Evolutionary conservation across 2,329 filamentous ascomycete species (phyloP).

Genomic region (Hypoxylon sp.): DNA sequence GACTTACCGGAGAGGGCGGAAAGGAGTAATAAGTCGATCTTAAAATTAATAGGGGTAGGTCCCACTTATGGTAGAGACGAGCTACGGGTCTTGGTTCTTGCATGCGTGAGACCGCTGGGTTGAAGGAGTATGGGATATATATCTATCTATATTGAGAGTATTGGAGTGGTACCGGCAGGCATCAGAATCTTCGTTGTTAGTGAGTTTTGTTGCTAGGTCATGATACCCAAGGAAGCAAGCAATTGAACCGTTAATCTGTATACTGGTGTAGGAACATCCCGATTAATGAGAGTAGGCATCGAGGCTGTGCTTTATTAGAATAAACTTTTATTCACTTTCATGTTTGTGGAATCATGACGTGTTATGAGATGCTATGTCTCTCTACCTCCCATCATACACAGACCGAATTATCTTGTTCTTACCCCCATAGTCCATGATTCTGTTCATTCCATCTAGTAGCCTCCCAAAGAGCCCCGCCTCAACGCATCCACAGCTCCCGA

Average conservation of each 20-base stretch:
- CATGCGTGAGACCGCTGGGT: neutral
- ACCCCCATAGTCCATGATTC: neutral
- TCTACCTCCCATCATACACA: neutral
- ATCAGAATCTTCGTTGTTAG: neutral
- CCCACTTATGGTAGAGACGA: neutral
- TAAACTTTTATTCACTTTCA: neutral
- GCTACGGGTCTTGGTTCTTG: neutral
- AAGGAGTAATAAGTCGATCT: neutral
- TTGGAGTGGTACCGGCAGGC: neutral
- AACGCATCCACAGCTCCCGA: neutral
- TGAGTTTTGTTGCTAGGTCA: neutral
- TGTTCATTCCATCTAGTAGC: neutral
- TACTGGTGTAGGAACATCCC: neutral
- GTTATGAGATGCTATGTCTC: neutral
- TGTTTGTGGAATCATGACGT: neutral
- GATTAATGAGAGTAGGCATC: neutral
- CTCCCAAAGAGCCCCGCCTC: neutral
- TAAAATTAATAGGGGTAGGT: neutral
- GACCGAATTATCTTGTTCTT: neutral
- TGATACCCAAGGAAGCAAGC: neutral
- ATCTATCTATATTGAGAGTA: neutral
- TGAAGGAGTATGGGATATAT: neutral
- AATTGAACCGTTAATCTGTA: neutral
- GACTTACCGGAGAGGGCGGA: neutral
- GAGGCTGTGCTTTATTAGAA: neutral